Percentiles rank a stretch among this genome's conserved stretches.
These are phyloP conservation scores for Podaxis rugospora DNA, from an alignment of 768 basidiomycete species.

Conservation along the genomic window DNA sequence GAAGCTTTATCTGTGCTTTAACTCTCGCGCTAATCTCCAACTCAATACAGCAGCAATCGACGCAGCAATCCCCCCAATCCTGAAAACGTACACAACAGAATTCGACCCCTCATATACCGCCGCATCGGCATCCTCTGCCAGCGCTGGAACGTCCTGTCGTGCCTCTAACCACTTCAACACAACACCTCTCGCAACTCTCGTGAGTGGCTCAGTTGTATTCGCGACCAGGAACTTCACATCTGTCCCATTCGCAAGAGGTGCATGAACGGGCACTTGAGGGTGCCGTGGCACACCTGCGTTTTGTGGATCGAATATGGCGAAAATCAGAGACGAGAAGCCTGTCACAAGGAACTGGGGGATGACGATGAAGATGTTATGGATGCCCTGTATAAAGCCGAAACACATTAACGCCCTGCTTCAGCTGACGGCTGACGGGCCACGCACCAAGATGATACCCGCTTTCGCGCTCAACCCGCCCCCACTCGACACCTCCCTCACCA, in stretches of 20 bases:
- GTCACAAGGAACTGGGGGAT: slow-evolving; percentile 93
- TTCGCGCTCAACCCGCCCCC: slow-evolving; percentile 61
- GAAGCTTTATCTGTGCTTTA: slow-evolving; percentile 33
- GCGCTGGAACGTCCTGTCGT: not conserved
- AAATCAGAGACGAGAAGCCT: slow-evolving; percentile 78
- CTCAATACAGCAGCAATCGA: slow-evolving; percentile 18
- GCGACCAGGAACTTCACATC: slow-evolving; percentile 4
- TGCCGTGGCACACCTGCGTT: slow-evolving; percentile 39
- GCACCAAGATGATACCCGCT: slow-evolving; percentile 82
- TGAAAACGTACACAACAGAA: slow-evolving; percentile 78
- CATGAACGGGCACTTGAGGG: slow-evolving; percentile 14
- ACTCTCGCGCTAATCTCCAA: slow-evolving; percentile 49
- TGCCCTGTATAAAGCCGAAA: slow-evolving; percentile 51
- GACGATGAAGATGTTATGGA: slow-evolving; percentile 93
- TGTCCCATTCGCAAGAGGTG: slow-evolving; percentile 8
- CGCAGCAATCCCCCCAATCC: slow-evolving; percentile 56
- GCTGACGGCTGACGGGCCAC: slow-evolving; percentile 21
- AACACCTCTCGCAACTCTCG: slow-evolving; percentile 1
- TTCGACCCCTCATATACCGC: slow-evolving; percentile 36
- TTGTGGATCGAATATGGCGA: slow-evolving; percentile 76
- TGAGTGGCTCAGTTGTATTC: slow-evolving; percentile 6
- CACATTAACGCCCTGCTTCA: not conserved
- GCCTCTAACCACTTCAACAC: slow-evolving; percentile 11
- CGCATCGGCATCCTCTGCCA: slow-evolving; percentile 15
- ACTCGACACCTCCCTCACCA: slow-evolving; percentile 9